Evolutionary conservation across 352 stramenopile genomes (phyloP), one percentile per base, ranked within the genome.

Genomic region (Nannochloropsis limnetica): DNA sequence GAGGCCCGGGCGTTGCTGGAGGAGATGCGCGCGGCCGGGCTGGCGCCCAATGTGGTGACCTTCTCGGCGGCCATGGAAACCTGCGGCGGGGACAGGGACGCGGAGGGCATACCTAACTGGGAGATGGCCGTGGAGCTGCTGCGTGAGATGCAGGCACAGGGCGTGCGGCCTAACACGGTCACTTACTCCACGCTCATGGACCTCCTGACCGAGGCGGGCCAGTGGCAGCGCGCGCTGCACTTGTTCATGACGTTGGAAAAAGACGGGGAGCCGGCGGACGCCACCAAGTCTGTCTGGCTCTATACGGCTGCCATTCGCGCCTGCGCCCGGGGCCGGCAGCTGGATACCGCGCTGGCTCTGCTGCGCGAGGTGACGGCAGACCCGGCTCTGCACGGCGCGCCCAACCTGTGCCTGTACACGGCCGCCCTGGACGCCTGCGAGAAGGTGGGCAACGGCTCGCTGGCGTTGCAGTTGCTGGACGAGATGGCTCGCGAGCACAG

Each of bases 101-200:
- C 80, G 29, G 20, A 79, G 20, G 31, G 80, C 61, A 54, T 69
- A 9, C 80, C 79, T 45, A 68, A 68, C 29, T 86, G 79, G 69
- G 80, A 86, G 9, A 68, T 83, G 32, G 81, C 84, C 22, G 68
- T 86, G 9, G 69, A 83, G 54, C 17, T 86, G 25, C 82, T 86
- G 37, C 37, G 68, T 9, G 81, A 80, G 45, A 86, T 86, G 84
- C 29, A 49, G 23, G 80, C 81, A 31, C 32, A 81, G 61, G 84
- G 82, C 17, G 61, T 86, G 25, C 23, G 81, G 27, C 82, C 84
- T n/a, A 87, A 84, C 49, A 49, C 79, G 54, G 43, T 84, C 80
- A 86, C 82, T 15, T 86, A 86, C 80, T 74, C 68, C 22, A 86
- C 80, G 3, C 79, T 83, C 3, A 86, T 84, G n/a, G 74, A 44